These are phyloP conservation scores for Nemania serpens DNA, from an alignment of 2,329 filamentous ascomycete genomes.

Conservation along the genomic window DNA sequence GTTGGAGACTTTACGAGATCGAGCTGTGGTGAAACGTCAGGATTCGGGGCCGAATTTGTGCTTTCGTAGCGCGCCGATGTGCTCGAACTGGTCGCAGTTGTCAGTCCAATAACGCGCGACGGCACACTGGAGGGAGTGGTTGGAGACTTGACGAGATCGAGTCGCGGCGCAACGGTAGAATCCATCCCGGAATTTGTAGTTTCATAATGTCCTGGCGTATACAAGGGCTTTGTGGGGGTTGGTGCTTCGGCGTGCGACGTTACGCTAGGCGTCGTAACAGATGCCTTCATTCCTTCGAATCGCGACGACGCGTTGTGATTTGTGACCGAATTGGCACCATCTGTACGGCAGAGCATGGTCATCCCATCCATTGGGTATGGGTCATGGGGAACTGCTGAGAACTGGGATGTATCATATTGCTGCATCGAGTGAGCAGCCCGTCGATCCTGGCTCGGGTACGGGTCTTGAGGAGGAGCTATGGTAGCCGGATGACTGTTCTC, in stretches of 20 bases:
- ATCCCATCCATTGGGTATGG: slow-evolving; percentile 94
- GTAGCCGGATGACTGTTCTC: background rate
- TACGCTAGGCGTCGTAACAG: slow-evolving; percentile 2
- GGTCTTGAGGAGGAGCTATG: slow-evolving; percentile 19
- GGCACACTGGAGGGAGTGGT: background rate
- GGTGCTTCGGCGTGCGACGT: slow-evolving; percentile 6
- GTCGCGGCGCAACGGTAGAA: slow-evolving; percentile 8
- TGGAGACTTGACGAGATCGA: slow-evolving; percentile 4
- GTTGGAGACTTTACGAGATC: background rate
- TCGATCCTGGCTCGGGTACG: slow-evolving; percentile 31
- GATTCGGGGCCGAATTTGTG: background rate
- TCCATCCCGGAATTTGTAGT: background rate
- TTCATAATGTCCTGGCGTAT: slow-evolving; percentile 15
- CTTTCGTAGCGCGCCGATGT: background rate
- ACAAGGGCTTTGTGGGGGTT: background rate
- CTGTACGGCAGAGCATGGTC: slow-evolving; percentile 92
- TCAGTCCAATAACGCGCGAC: background rate
- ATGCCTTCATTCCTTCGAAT: slow-evolving; percentile 12
- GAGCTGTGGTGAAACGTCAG: background rate
- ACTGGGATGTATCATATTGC: slow-evolving; percentile 60
- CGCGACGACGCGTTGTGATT: slow-evolving; percentile 20
- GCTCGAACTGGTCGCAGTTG: background rate
- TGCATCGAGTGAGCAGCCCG: slow-evolving; percentile 35
- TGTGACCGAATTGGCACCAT: slow-evolving; percentile 62
- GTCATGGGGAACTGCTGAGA: slow-evolving; percentile 80